Evolutionary conservation across 805 yeast species (phyloP), one percentile per base, ranked within the genome.

Genomic region (Schwanniomyces pseudopolymorphus): DNA sequence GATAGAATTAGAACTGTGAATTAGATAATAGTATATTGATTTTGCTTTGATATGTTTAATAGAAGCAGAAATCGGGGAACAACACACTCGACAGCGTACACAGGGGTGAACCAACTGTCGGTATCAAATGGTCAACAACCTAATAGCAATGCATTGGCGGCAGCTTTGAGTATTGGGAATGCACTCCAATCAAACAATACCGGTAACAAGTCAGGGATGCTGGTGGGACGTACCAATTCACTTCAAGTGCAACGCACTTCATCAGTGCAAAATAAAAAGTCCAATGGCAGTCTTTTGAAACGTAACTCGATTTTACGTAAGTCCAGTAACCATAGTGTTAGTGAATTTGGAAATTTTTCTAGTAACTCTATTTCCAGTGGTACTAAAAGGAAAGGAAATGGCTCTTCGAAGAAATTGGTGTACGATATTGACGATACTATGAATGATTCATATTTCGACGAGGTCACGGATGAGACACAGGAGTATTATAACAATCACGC

Each of bases 111-210:
- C 50, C 72, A 63, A 45, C 50, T 57, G 6, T 63, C 70, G 1
- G 39, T 36, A 11, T 69, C 69, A 6, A 52, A 65, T 5, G 44
- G 61, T 13, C 59, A 49, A 43, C 72, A 69, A 46, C 77, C 77
- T 17, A 64, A 56, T 51, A 57, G 62, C 39, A 59, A 60, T 37
- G 78, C 78, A 16, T 56, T 67, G 59, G 78, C 78, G 3, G 78
- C 78, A 3, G 78, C 78, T 1, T 55, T 69, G 40, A 66, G 75
- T 25, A 72, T 72, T 49, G 78, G 78, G 14, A 59, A 71, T 16
- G 10, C 39, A 9, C 10, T 33, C 37, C 33, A 44, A 5, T 19
- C 5, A 22, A 22, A 38, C 5, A 13, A 22, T 6, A 6, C 13
- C 11, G 20, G 10, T 3, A 38, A 8, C 13, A 22, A 22, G 20